Base-by-base conservation (phyloP, 139 green algal genomes). In the Gonium pectorale region DNA sequence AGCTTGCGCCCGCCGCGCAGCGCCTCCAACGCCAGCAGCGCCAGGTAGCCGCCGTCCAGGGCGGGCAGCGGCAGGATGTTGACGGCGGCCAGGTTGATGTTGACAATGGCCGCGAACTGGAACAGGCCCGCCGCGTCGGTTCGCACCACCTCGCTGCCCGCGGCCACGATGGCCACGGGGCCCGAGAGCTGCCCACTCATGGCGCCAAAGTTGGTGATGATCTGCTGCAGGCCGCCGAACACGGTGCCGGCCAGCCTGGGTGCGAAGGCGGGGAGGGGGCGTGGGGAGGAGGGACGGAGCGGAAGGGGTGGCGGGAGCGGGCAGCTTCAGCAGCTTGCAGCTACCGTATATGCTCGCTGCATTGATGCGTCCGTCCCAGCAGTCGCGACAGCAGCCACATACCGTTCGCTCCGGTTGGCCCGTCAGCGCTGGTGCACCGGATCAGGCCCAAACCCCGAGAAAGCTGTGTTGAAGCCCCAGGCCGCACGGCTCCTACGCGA, bases 1-100 rank as follows among this genome's bases (percentile, higher is more conserved):
- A 99, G 86, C 92, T 97, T 98, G 90, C 97, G 95, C 21, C 96
- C 93, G 11, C 96, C 95, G 9, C 97, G 75, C n/a, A 95, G 15
- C 43, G 91, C 93, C 88, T 99, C 97, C 43, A 98, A 51, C 2
- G 92, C 38, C 44, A 99, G 88, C 70, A 99, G 93, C 21, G 92
- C 86, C 44, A 99, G 87, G 91, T 98, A 99, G 31, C 98, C 97
- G 5, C 97, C 97, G 78, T 99, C 97, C 71, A 99, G 91, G 15
- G 94, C 97, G 2, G 98, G 98, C 85, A 99, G 91, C 1, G 98
- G 98, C 72, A 99, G 90, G 33, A 95, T 81, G 87, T 99, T 99
- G 43, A 99, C 95, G 13, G 98, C 89, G 3, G 97, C 98, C 74
- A 99, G 91, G 90, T 99, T 99, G 88, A 99, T 95, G 89, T 99